These are phyloP conservation scores for Diaporthe humulicola DNA, from an alignment of 2,329 filamentous ascomycete genomes.

Conservation along the genomic window DNA sequence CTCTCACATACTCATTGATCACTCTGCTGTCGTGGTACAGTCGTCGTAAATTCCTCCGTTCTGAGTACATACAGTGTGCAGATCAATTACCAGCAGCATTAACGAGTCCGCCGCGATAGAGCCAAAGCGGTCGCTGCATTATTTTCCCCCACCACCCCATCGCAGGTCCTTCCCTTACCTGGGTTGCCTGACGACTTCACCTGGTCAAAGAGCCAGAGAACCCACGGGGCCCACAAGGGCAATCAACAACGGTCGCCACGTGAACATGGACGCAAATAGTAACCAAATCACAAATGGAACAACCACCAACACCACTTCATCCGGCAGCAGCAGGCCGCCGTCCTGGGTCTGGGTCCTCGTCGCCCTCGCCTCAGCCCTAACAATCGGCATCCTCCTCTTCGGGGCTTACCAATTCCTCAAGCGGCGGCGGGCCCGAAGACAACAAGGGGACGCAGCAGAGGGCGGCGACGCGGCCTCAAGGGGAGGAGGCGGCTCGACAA, in stretches of 20 bases:
- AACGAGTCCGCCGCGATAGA: slow-evolving; percentile 1
- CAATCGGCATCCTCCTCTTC: not conserved
- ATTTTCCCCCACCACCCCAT: too few relatives aligned
- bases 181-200: not conserved
- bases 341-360: slow-evolving; percentile 38
- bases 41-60: not conserved
- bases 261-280: not conserved
- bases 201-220: not conserved
- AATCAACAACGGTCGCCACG: not conserved
- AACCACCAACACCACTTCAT: not conserved
- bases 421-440: not conserved
- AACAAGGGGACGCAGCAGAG: not conserved
- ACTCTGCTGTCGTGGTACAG: not conserved
- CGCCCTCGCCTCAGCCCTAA: slow-evolving; percentile 32
- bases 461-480: not conserved
- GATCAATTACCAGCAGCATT: not conserved
- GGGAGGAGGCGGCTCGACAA: not conserved
- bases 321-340: not conserved
- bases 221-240: not conserved
- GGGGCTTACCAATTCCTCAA: not conserved
- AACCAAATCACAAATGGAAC: not conserved
- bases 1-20: not conserved
- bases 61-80: not conserved
- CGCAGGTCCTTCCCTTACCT: not conserved
- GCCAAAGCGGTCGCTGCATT: not conserved